phyloP scores from a whole-genome alignment of 208 protist genomes.

The Trypanosoma melophagium region DNA sequence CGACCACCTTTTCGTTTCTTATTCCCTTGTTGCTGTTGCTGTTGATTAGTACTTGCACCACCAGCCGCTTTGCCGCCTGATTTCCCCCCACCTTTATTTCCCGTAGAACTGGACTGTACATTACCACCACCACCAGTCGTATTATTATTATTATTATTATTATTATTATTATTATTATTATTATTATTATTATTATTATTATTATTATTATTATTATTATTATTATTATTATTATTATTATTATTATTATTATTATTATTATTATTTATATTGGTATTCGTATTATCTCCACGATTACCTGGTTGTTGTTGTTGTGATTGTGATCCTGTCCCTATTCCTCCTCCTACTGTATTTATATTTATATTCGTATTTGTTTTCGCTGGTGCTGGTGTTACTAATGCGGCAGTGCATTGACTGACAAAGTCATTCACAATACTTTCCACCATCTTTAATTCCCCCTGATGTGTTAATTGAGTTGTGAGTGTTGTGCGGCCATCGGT shows the following conservation, averaged over 20 bases:
- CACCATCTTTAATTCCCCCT: slow-evolving; percentile 61
- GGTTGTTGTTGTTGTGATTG: neutral
- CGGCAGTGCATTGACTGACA: slow-evolving; percentile 51
- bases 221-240: neutral
- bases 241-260: slow-evolving; percentile 1
- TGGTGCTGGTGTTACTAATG: slow-evolving; percentile 9
- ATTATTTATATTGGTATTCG: slow-evolving; percentile 7
- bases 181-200: no score
- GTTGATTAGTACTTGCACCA: slow-evolving; percentile 8
- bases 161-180: no score
- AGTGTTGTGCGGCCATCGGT: slow-evolving; percentile 68
- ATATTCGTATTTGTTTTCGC: neutral
- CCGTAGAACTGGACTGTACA: no score
- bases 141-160: no score
- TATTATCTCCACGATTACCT: neutral
- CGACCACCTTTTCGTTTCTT: slow-evolving; percentile 30
- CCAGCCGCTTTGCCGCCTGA: slow-evolving; percentile 1
- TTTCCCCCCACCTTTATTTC: slow-evolving; percentile 4
- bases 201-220: neutral
- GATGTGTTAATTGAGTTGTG: slow-evolving; percentile 57
- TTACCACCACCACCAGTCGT: no score
- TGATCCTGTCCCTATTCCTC: slow-evolving; percentile 2
- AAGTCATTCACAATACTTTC: slow-evolving; percentile 66
- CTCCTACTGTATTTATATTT: neutral
- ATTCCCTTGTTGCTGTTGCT: slow-evolving; percentile 30